phyloP scores from a whole-genome alignment of 768 basidiomycete species.

The Termitomyces sp. region DNA sequence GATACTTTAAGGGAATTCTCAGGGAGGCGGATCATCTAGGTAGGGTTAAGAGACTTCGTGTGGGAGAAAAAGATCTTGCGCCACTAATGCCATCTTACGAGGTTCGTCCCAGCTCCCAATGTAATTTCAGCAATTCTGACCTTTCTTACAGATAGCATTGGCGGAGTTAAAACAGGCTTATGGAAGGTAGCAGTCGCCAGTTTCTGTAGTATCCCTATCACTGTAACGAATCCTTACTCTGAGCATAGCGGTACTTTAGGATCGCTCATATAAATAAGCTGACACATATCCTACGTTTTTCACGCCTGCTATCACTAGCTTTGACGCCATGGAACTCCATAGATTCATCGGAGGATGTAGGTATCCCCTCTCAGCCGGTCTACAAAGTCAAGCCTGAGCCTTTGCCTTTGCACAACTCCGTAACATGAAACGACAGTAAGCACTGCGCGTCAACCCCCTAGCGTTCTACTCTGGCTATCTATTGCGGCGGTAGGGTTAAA shows the following conservation, averaged over 20 bases:
- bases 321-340: slow-evolving; percentile 53
- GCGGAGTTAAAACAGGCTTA: slow-evolving; percentile 34
- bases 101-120: slow-evolving; percentile 35
- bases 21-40: slow-evolving; percentile 67
- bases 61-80: slow-evolving; percentile 59
- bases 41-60: slow-evolving; percentile 63
- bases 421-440: slow-evolving; percentile 64
- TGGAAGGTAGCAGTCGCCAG: slow-evolving; percentile 18
- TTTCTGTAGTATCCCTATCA: slow-evolving; percentile 22
- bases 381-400: slow-evolving; percentile 27
- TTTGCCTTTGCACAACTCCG: slow-evolving; percentile 57
- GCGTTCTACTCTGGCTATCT: slow-evolving; percentile 24
- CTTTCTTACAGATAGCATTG: slow-evolving; percentile 31
- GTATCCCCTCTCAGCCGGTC: slow-evolving; percentile 11
- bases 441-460: slow-evolving; percentile 85
- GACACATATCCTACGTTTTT: slow-evolving; percentile 68
- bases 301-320: slow-evolving; percentile 72
- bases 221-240: slow-evolving; percentile 69
- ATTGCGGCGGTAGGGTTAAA: slow-evolving; percentile 28
- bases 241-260: slow-evolving; percentile 12
- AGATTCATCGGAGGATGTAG: slow-evolving; percentile 17
- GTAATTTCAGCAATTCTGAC: neutral
- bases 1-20: slow-evolving; percentile 85
- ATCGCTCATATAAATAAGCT: neutral
- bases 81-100: slow-evolving; percentile 62